Conservation (phyloP, 2,329 filamentous ascomycete genomes). For the Teratosphaeria gauchensis region DNA sequence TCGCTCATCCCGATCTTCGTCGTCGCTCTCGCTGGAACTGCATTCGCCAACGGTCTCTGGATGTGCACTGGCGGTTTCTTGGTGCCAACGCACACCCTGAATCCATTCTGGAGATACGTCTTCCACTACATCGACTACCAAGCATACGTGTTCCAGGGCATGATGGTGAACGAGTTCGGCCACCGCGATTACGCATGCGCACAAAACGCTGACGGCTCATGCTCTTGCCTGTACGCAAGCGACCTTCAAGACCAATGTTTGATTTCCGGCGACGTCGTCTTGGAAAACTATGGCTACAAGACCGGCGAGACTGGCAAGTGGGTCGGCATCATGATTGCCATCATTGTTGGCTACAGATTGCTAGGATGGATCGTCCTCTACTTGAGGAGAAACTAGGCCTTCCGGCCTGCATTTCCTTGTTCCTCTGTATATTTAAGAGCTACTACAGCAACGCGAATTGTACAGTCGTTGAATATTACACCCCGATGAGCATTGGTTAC, state of each 20-base stretch:
- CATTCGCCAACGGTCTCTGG: slow-evolving; percentile 83
- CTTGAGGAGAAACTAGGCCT: slow-evolving; percentile 17
- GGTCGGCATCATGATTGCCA: slow-evolving; percentile 68
- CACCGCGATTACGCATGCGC: slow-evolving; percentile 53
- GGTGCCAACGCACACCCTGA: slow-evolving; percentile 61
- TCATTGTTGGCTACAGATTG: slow-evolving; percentile 63
- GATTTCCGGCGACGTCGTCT: slow-evolving; percentile 61
- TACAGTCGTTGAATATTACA: not conserved
- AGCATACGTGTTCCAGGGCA: slow-evolving; percentile 75
- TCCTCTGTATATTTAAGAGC: not conserved
- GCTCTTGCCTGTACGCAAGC: slow-evolving; percentile 62
- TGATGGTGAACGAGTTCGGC: slow-evolving; percentile 85
- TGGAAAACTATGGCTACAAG: slow-evolving; percentile 60
- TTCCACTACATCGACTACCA: slow-evolving; percentile 89
- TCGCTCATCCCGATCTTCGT: slow-evolving; percentile 71
- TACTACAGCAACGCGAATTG: not conserved
- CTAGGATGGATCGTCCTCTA: slow-evolving; percentile 56
- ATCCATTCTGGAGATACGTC: slow-evolving; percentile 77
- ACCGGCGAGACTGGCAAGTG: slow-evolving; percentile 55
- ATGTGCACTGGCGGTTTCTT: slow-evolving; percentile 76
- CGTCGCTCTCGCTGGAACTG: slow-evolving; percentile 65
- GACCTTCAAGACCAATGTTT: slow-evolving; percentile 53
- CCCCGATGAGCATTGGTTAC: not conserved
- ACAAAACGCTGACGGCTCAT: slow-evolving; percentile 35
- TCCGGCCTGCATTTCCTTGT: not conserved